Base-by-base conservation (phyloP, 2,329 filamentous ascomycete genomes). In the Pseudogymnoascus sp. region DNA sequence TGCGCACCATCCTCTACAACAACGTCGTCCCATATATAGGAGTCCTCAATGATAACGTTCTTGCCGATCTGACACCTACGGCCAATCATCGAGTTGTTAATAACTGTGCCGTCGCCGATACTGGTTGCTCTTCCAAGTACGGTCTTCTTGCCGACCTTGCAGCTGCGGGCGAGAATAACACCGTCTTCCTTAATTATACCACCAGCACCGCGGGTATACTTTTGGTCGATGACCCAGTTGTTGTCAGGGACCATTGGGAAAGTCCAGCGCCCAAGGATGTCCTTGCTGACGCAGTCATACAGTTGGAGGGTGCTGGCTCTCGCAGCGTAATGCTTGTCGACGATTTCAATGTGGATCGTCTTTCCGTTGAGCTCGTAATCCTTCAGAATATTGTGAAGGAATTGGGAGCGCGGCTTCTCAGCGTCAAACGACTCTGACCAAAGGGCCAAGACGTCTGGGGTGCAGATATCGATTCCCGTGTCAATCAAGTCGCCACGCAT, bases 371-470 rank as follows among this genome's bases (percentile, higher is more conserved):
- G 79, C 72, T 99, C 94, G 77, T 91, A 96, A 72, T 99, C 94
- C 76, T 97, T 97, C 60, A 99, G 77, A 1, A 97, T 91, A 62
- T 92, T 92, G 71, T 92, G 90, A 35, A 99, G 76, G 69, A 96
- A 97, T 69, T 96, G 91, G 68, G 87, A 88, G 60, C 92, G 84
- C 1, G 93, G 91, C 6, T 91, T 81, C 72, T 97, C 91, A 73
- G 96, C 97, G 73, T 99, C 93, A 69, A 97, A 99, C 71, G 92
- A 96, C 75, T 99, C 94, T 7, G 91, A 94, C 90, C 94, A 99
- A 62, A 97, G 77, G 6, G 92, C 92, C 43, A 97, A 81, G 7
- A 97, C 92, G 70, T 97, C 94, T 0, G 93, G 92, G 1, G 94
- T 97, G 75, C 93, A 97, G 65, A 99, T 97, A 72, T 99, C 94